Evolutionary conservation across 768 basidiomycete species (phyloP), one percentile per base, ranked within the genome.

Genomic region (Xerocomellus amylosporus): DNA sequence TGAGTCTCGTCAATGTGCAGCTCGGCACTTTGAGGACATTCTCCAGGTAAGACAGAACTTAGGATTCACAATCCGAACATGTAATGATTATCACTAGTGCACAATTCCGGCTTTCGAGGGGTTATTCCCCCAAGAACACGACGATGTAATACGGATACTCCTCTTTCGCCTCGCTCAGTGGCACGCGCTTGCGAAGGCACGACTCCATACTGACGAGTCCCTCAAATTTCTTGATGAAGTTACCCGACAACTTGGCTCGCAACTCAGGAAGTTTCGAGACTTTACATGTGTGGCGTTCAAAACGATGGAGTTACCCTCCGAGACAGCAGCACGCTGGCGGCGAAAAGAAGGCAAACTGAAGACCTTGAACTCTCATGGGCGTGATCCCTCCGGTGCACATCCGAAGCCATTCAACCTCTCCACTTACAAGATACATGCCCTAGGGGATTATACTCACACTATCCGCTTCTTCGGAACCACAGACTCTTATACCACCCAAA

Each of bases 1-100:
- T 0, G 69, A 69, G 15, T 68, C 76, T 66, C 71, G 70, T 37
- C 67, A 73, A 30, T 50, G 71, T 3, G 71, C 72, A 8, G 78
- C 68, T 1, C 58, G 71, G 0, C 72, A 79, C 43, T 79, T 73
- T 48, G 74, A 79, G 46, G 75, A 80, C 38, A 53, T 78, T 1
- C 60, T 79, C 0, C 77, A 79, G 69, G 78, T 61, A 30, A 20
- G 30, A 20, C 17, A 20, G 8, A 0, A 10, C 12, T 38, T 6
- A 10, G 10, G 33, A 34, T 30, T 19, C 45, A 36, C 14, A 6
- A 39, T 39, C 38, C 2, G 19, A n/a, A 39, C 4, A 17, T 41
- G 24, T 13, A 6, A 13, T 6, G 14, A 14, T 39, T n/a, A 17
- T 4, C 1, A 14, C 2, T 48, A 75, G 73, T 75, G 73, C 34